Evolutionary conservation across 306 rosid genomes (phyloP), one percentile per base, ranked within the genome.

Genomic region (Castanea crenata): DNA sequence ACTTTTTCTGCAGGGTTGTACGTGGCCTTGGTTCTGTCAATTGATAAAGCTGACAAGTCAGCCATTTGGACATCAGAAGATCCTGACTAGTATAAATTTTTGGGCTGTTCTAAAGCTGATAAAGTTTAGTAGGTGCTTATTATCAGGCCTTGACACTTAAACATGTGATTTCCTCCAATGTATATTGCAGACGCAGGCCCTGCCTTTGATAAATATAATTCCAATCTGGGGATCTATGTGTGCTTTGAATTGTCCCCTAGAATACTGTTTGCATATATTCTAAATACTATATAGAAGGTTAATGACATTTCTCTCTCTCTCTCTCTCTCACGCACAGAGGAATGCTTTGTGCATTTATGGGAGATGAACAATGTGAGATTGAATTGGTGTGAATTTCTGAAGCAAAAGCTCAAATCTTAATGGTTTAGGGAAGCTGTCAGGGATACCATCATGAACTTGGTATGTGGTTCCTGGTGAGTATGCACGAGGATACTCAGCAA

Each of bases 131-230:
- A 44, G 78, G 81, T 62, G 75, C 83, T 79, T 79, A 25, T 32
- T 71, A 7, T 74, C 41, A 31, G 51, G 81, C 29, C 78, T 62
- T 84, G 75, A 46, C 78, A 69, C 56, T 72, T 29, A 57, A 58
- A 83, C 38, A 55, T 67, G 82, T 65, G 69, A 67, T 81, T 56
- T 56, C 55, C 27, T 76, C 79, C 77, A 20, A 7, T 80, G 84
- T 84, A 84, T 73, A 84, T 84, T 73, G 52, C 72, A 69, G 64
- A 78, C 55, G 72, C 63, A 56, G 72, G 79, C 20, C 63, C 76
- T 80, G 82, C 73, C 74, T 51, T 76, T 52, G 76, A 73, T 80
- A 46, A 75, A 56, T 55, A 72, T 73, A 67, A 20, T 51, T 27
- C 13, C 23, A 6, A 21, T 20, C 69, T 67, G 79, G 51, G 69